Percentiles rank a stretch among this genome's conserved stretches.
These are phyloP conservation scores for Incumbomyces lentus DNA, from an alignment of 2,329 filamentous ascomycete species.

Conservation along the genomic window DNA sequence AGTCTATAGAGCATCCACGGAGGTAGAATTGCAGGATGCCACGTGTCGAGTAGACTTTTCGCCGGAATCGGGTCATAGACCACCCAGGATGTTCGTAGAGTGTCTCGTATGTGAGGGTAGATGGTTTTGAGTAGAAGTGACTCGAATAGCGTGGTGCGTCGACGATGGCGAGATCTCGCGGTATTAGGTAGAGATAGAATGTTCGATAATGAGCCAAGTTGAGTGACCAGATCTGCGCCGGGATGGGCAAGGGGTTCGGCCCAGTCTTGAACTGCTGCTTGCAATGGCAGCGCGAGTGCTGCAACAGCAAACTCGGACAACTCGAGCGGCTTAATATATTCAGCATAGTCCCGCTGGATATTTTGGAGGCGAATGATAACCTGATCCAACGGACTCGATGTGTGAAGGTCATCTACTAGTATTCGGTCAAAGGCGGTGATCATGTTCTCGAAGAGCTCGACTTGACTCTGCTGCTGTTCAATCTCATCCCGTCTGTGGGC, in stretches of 20 bases:
- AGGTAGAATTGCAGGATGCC: slow-evolving; percentile 63
- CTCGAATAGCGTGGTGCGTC: slow-evolving; percentile 74
- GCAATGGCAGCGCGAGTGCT: slow-evolving; percentile 69
- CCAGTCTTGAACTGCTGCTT: slow-evolving; percentile 61
- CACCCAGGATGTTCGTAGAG: slow-evolving; percentile 67
- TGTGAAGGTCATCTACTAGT: slow-evolving; percentile 21
- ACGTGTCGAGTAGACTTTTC: slow-evolving; percentile 61
- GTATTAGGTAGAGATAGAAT: slow-evolving; percentile 45
- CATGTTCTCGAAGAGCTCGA: slow-evolving; percentile 55
- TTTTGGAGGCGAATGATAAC: slow-evolving; percentile 53
- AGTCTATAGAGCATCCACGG: slow-evolving; percentile 70
- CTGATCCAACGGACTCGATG: slow-evolving; percentile 45
- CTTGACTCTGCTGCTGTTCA: slow-evolving; percentile 57
- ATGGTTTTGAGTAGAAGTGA: slow-evolving; percentile 83
- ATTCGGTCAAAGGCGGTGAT: slow-evolving; percentile 45
- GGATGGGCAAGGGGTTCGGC: slow-evolving; percentile 60
- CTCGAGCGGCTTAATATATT: slow-evolving; percentile 49
- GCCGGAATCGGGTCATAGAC: slow-evolving; percentile 60
- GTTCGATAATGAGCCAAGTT: slow-evolving; percentile 51
- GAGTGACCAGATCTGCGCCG: slow-evolving; percentile 47
- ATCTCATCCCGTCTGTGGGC: slow-evolving; percentile 59
- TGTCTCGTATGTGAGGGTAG: slow-evolving; percentile 66
- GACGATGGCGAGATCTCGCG: slow-evolving; percentile 20
- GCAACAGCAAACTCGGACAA: slow-evolving; percentile 68
- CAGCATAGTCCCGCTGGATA: slow-evolving; percentile 46